These are phyloP conservation scores for Fusarium agapanthi DNA, from an alignment of 2,329 filamentous ascomycete species.

Conservation along the genomic window DNA sequence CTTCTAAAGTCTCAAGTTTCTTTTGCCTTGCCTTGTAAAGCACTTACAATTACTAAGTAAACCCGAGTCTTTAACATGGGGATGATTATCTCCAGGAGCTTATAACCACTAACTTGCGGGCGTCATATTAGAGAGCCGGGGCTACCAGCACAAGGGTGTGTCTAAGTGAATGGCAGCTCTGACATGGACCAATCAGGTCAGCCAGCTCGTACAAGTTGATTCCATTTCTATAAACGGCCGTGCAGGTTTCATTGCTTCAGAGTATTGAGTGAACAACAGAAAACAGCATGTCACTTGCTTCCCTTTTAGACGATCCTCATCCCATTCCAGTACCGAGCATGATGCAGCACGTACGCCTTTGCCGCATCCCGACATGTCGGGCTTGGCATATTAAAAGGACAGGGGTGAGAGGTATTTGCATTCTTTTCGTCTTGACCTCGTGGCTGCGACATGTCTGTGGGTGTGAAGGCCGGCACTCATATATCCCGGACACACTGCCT, in stretches of 20 bases:
- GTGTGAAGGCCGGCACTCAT: background rate
- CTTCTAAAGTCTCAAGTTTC: background rate
- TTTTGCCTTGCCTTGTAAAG: constrained; percentile 4
- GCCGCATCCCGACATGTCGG: background rate
- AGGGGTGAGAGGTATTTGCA: background rate
- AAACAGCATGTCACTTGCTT: background rate
- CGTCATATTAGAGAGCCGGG: background rate
- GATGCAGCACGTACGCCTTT: background rate
- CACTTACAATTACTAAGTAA: background rate
- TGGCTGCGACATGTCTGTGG: background rate
- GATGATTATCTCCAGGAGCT: background rate
- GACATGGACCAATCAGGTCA: background rate
- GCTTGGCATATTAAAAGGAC: background rate
- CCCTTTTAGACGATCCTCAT: background rate
- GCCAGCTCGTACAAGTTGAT: background rate
- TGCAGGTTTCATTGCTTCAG: background rate
- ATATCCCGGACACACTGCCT: background rate
- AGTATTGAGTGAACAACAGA: background rate
- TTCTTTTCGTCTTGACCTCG: background rate
- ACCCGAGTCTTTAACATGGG: background rate
- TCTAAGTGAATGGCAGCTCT: background rate
- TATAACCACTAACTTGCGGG: background rate
- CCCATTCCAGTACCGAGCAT: background rate
- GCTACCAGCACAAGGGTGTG: background rate
- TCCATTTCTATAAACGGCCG: background rate